Evolutionary conservation across 2,329 filamentous ascomycete species (phyloP).

Genomic region (Ophiostoma himal-ulmi): DNA sequence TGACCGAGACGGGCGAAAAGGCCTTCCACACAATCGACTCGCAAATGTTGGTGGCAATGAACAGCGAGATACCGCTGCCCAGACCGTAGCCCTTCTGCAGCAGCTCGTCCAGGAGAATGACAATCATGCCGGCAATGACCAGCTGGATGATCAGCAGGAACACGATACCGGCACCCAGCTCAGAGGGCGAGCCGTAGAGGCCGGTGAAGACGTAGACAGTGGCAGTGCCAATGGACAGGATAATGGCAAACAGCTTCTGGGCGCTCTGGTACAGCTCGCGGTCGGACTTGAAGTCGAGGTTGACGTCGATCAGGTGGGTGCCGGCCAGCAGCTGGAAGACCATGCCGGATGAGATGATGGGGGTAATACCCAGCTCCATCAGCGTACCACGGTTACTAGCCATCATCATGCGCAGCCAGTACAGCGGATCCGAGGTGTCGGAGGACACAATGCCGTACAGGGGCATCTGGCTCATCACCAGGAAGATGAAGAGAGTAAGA

Average conservation of each 20-base stretch:
- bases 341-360: constrained; percentile 99
- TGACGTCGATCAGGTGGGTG: constrained; percentile 99
- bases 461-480: constrained; percentile 99
- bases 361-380: constrained; percentile 95
- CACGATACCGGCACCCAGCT: constrained; percentile 96
- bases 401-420: constrained; percentile 99
- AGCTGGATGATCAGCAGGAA: constrained; percentile 97
- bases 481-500: constrained; percentile 92
- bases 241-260: constrained; percentile 97
- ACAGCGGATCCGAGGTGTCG: constrained; percentile 94
- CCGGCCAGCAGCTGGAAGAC: constrained; percentile 99
- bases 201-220: constrained; percentile 98
- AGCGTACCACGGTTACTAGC: constrained; percentile 95
- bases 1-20: constrained; percentile 98
- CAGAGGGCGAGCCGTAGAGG: constrained; percentile 92
- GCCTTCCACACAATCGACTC: constrained; percentile 99
- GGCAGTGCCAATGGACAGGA: constrained; percentile 93
- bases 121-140: constrained; percentile 93
- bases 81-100: constrained; percentile 99
- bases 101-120: constrained; percentile 97
- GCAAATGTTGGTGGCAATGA: constrained; percentile 99
- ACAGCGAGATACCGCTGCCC: constrained; percentile 96
- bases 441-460: constrained; percentile 99
- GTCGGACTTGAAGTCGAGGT: constrained; percentile 99
- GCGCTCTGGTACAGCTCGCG: constrained; percentile 99